Percentiles rank a stretch among this genome's conserved stretches.
Conservation (phyloP, 805 yeast genomes). For the Suhomyces prunicola region DNA sequence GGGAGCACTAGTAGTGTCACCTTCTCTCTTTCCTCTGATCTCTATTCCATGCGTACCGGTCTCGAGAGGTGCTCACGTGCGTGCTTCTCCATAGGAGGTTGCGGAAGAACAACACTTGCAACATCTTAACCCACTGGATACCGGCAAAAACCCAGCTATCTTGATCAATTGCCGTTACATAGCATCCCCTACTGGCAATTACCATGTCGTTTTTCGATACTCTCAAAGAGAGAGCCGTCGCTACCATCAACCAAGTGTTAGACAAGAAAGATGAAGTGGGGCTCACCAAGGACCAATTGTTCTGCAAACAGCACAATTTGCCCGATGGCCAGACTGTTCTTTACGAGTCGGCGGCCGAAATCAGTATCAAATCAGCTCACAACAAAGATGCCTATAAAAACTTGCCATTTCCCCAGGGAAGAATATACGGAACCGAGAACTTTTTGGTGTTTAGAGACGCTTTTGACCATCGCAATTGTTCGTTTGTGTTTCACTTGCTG, state of each 20-base stretch:
- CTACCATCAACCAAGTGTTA: constrained; percentile 40
- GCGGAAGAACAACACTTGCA: neutral
- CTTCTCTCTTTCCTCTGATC: no score
- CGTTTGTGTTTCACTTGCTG: constrained; percentile 68
- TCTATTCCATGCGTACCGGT: neutral
- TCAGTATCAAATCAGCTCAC: constrained; percentile 27
- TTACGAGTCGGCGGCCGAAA: constrained; percentile 66
- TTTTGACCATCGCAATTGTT: constrained; percentile 65
- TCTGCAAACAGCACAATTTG: constrained; percentile 63
- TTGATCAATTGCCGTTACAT: neutral
- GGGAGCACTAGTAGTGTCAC: no score
- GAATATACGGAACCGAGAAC: constrained; percentile 66
- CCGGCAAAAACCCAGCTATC: neutral
- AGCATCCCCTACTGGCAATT: neutral
- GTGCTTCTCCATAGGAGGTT: neutral
- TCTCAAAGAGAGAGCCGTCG: constrained; percentile 45
- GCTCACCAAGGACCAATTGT: constrained; percentile 64
- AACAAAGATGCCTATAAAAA: constrained; percentile 19
- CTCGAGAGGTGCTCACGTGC: neutral
- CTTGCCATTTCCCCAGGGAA: constrained; percentile 50
- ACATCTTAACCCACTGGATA: neutral
- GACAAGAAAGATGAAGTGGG: constrained; percentile 43
- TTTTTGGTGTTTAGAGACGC: constrained; percentile 73
- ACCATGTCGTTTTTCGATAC: constrained; percentile 51
- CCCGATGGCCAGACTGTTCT: constrained; percentile 69